Conservation (phyloP, 179 eudicot genomes). For the Carnegiea gigantea region DNA sequence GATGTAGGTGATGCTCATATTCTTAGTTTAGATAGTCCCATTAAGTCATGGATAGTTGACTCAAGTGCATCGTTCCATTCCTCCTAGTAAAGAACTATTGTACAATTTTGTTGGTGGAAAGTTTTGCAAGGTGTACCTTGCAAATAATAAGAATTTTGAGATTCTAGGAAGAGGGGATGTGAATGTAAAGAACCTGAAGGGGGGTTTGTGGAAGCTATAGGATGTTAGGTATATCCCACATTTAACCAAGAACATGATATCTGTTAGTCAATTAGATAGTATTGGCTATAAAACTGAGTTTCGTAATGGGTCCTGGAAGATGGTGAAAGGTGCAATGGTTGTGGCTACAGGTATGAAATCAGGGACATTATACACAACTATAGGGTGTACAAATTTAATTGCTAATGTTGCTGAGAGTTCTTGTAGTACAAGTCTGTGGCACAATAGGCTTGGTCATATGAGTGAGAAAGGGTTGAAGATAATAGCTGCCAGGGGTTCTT, state of each 20-base stretch:
- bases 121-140: constrained; percentile 2
- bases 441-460: neutral
- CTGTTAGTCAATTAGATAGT: too few species aligned
- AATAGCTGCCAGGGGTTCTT: neutral
- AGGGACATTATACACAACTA: too few species aligned
- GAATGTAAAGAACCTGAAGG: neutral
- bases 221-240: neutral
- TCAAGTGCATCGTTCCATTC: neutral
- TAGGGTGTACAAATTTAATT: too few species aligned
- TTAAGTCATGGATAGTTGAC: neutral
- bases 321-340: too few species aligned
- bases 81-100: neutral
- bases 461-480: neutral
- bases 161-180: neutral
- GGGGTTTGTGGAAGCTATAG: neutral
- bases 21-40: neutral
- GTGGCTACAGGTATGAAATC: too few species aligned
- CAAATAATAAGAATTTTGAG: neutral
- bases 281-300: neutral
- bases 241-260: neutral
- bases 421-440: neutral
- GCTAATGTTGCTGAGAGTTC: neutral
- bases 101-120: neutral
- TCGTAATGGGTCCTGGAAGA: neutral
- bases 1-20: too few species aligned